Evolutionary conservation across 228 moss, liverwort and hornwort genomes (phyloP).

Genomic region (Sphagnum fallax): DNA sequence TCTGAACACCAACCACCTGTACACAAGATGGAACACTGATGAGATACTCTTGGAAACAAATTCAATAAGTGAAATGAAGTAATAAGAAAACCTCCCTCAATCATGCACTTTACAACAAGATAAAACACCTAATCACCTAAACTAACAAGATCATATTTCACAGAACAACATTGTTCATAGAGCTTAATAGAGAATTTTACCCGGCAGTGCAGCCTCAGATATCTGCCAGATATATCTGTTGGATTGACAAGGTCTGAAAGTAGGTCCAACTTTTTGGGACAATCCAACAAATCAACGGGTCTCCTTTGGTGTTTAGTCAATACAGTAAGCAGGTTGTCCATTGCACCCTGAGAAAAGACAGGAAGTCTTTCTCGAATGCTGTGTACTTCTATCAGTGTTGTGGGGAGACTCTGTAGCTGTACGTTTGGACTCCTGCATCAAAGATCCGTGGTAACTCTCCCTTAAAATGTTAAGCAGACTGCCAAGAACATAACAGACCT

Average conservation of each 20-base stretch:
- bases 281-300: conserved; percentile 7
- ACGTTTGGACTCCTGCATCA: conserved; percentile 25
- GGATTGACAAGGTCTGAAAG: conserved; percentile 25
- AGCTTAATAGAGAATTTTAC: conserved; percentile 9
- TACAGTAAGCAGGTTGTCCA: conserved; percentile 2
- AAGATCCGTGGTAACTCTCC: not conserved
- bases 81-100: not conserved
- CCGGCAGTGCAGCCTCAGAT: conserved; percentile 37
- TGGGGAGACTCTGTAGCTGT: conserved; percentile 28
- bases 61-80: not conserved
- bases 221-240: conserved; percentile 13
- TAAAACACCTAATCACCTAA: too few relatives aligned
- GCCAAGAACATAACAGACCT: not conserved
- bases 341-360: conserved; percentile 5
- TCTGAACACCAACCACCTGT: conserved; percentile 31
- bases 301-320: conserved; percentile 5
- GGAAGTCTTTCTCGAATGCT: conserved; percentile 27
- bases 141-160: too few relatives aligned
- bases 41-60: not conserved
- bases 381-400: conserved; percentile 28
- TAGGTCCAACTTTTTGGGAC: conserved; percentile 15
- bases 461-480: not conserved
- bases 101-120: not conserved
- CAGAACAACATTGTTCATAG: not conserved
- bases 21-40: not conserved